phyloP scores from a whole-genome alignment of 106 monocot genomes.

The Hemerocallis citrina region DNA sequence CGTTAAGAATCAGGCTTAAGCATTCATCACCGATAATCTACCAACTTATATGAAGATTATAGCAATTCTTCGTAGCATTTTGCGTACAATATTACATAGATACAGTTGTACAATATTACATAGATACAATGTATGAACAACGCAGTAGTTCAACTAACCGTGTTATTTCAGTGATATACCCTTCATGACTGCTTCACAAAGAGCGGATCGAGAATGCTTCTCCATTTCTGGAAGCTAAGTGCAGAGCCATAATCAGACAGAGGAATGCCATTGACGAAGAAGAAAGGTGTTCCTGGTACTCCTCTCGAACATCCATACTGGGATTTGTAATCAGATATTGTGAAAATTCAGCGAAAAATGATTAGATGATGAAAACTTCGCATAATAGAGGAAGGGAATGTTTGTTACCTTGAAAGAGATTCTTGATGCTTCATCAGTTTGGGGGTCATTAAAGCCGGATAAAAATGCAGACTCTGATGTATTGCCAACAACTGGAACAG shows the following conservation, averaged over 20 bases:
- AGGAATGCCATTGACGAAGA: constrained; percentile 60
- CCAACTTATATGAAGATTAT: too few relatives aligned
- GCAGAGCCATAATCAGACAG: constrained; percentile 24
- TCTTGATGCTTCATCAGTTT: constrained; percentile 31
- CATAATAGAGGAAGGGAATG: background rate
- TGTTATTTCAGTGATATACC: too few relatives aligned
- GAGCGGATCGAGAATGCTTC: constrained; percentile 42
- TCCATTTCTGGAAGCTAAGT: constrained; percentile 42
- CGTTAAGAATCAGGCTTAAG: too few relatives aligned
- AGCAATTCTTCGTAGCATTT: too few relatives aligned
- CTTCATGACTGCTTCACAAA: constrained; percentile 14
- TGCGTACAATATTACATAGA: too few relatives aligned
- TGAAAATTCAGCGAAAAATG: background rate
- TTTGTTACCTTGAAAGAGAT: constrained; percentile 52
- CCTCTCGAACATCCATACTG: constrained; percentile 68
- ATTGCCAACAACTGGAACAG: constrained; percentile 19
- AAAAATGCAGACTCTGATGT: constrained; percentile 16
- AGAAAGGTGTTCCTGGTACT: constrained; percentile 49
- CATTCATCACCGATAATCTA: too few relatives aligned
- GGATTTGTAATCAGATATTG: background rate
- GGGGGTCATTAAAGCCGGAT: constrained; percentile 38
- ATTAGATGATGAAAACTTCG: too few relatives aligned
- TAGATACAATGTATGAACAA: too few relatives aligned
- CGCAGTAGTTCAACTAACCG: too few relatives aligned
- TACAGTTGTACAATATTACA: too few relatives aligned